Base-by-base conservation (phyloP, 139 green algal genomes). In the Chlamydomonas schloesseri region DNA sequence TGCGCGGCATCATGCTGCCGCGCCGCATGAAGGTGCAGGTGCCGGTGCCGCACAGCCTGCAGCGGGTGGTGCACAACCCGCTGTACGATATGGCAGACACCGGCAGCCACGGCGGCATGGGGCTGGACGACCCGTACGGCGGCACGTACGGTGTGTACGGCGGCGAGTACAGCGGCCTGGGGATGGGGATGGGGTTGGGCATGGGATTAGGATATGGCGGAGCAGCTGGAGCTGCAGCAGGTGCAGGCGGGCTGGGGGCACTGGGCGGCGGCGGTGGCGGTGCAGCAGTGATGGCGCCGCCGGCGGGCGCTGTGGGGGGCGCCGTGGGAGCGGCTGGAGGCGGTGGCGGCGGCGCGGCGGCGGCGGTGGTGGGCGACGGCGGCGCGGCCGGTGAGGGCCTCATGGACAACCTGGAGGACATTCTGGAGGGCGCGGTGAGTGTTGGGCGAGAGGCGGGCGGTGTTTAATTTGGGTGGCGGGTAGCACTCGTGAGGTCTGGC, bases 21-120 rank as follows among this genome's bases (percentile, higher is more conserved):
- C 15, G 42, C 65, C 75, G 79, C 31, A 85, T 85, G 79, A 85
- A 85, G 79, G 79, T 76, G 17, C 65, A 76, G 50, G 65, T 85
- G 10, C 79, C 79, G 20, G 65, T 67, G 31, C 79, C 79, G 46
- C 65, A 76, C 67, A 58, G 47, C 65, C 29, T 85, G 65, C 46
- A 76, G 47, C 79, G 47, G 3, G 65, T 76, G 33, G 79, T 85
- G 58, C 65, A 67, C 29, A 74, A 76, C 65, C 65, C 79, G 26
- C 65, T 76, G 65, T 74, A 76, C 42, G 79, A 85, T 65, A 14
- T 83, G 36, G 55, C 72, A 24, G 60, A 73, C 31, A 37, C 29
- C 5, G 65, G n/a, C n/a, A 36, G 17, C 15, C 65, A 18, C 28
- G 14, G 20, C 24, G 65, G n/a, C 65, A n/a, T n/a, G n/a, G n/a